Base-by-base conservation (phyloP, 1,284 basidiomycete genomes). In the Puccinia horiana region DNA sequence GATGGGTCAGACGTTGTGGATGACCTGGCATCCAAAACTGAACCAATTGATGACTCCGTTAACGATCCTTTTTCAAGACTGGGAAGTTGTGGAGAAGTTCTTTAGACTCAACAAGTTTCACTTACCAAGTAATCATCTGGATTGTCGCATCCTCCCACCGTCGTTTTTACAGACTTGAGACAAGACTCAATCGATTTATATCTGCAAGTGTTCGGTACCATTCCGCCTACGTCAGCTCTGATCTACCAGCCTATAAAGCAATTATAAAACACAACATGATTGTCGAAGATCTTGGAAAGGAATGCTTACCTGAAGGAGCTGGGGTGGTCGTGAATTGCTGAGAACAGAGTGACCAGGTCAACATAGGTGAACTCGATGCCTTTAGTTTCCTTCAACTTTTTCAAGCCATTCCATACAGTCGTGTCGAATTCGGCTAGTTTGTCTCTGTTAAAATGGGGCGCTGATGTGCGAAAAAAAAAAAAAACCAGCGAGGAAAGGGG, bases 11-110 rank as follows among this genome's bases (percentile, higher is more conserved):
- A 32, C 49, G 26, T 29, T 77, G 76, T 61, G 76, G 76, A 49
- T 77, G 76, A 20, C 20, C 12, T 61, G 76, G 76, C 4, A 77
- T 40, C 52, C 56, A 77, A 65, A 65, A 61, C 76, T 77, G 32
- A 2, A n/a, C 6, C n/a, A 11, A 47, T 44, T n/a, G 14, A 18
- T 26, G 44, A 42, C 32, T 2, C 26, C 2, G 42, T 26, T 37
- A 32, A 18, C 3, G 70, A 49, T 44, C 2, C 12, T n/a, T n/a
- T n/a, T n/a, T n/a, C n/a, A n/a, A n/a, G n/a, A n/a, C n/a, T n/a
- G n/a, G n/a, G n/a, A n/a, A n/a, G n/a, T n/a, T n/a, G n/a, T n/a
- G n/a, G n/a, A n/a, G n/a, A 37, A 49, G n/a, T 20, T 32, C 16
- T 32, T 20, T 16, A 40, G 3, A 20, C 11, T 42, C 42, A 26